Percentiles rank a stretch among this genome's conserved stretches.
These are phyloP conservation scores for Paraleonurus japonicus DNA, from an alignment of 257 asterid species.

Conservation along the genomic window DNA sequence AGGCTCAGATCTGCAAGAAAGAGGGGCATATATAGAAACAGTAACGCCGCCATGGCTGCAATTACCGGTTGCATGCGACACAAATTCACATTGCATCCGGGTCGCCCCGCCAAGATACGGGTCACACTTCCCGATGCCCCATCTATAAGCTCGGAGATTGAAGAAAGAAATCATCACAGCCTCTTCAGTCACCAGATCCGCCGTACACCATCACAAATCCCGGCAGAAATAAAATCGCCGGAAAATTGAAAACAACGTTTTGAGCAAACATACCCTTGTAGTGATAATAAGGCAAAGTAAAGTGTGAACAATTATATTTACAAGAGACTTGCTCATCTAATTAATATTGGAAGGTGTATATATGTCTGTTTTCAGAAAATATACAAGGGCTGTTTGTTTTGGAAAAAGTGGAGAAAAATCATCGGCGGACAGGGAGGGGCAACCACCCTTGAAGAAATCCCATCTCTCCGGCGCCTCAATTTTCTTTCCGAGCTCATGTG, in stretches of 20 bases:
- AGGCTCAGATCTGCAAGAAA: neutral
- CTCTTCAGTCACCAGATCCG: slow-evolving; percentile 10
- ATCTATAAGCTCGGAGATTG: neutral
- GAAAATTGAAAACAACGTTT: neutral
- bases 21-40: neutral
- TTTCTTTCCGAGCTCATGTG: slow-evolving; percentile 9
- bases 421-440: slow-evolving; percentile 34
- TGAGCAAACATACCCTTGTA: neutral
- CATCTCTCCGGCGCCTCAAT: slow-evolving; percentile 14
- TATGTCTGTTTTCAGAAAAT: too few relatives aligned
- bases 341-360: too few relatives aligned
- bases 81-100: neutral
- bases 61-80: neutral
- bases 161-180: neutral
- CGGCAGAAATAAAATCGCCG: neutral
- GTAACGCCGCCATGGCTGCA: neutral
- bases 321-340: neutral
- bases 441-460: slow-evolving; percentile 47
- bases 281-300: neutral
- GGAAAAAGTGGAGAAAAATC: neutral
- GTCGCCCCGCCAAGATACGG: neutral
- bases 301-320: too few relatives aligned
- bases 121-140: neutral
- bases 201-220: neutral
- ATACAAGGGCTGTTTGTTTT: neutral